These are phyloP conservation scores for Fusarium phyllophilum DNA, from an alignment of 2,329 filamentous ascomycete species.

Conservation along the genomic window DNA sequence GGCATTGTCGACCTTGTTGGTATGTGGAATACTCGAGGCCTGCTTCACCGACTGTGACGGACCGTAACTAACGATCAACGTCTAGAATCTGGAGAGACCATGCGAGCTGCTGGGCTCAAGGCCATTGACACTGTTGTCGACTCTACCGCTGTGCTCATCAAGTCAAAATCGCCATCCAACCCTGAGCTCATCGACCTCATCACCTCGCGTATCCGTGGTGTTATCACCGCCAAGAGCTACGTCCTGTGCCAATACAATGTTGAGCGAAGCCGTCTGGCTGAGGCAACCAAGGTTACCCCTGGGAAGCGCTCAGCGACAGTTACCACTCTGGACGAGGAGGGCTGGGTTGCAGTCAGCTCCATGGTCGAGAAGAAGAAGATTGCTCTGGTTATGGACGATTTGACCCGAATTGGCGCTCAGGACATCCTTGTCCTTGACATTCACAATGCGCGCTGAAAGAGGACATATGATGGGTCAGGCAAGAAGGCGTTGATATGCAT, in stretches of 20 bases:
- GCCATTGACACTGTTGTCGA: slow-evolving; percentile 94
- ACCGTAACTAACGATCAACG: slow-evolving; percentile 21
- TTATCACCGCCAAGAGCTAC: slow-evolving; percentile 94
- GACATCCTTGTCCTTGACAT: slow-evolving; percentile 90
- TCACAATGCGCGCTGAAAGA: slow-evolving; percentile 73
- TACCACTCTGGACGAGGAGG: slow-evolving; percentile 86
- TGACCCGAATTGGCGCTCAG: slow-evolving; percentile 78
- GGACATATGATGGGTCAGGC: slow-evolving; percentile 4
- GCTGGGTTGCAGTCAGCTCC: slow-evolving; percentile 92
- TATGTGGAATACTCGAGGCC: slow-evolving; percentile 60
- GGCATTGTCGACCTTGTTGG: slow-evolving; percentile 97
- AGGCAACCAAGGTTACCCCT: slow-evolving; percentile 82
- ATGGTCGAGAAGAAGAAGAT: slow-evolving; percentile 94
- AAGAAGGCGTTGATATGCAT: slow-evolving; percentile 29
- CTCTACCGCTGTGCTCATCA: slow-evolving; percentile 89
- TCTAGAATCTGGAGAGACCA: slow-evolving; percentile 95
- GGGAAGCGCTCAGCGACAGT: slow-evolving; percentile 94
- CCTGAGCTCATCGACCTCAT: slow-evolving; percentile 85
- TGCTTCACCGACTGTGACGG: not conserved
- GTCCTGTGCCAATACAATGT: slow-evolving; percentile 98
- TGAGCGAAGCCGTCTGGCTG: slow-evolving; percentile 72
- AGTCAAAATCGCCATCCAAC: slow-evolving; percentile 85
- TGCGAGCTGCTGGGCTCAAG: slow-evolving; percentile 93
- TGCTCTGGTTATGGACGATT: slow-evolving; percentile 85
- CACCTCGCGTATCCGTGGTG: slow-evolving; percentile 85